Percentiles rank a stretch among this genome's conserved stretches.
Evolutionary conservation across 2,329 filamentous ascomycete genomes (phyloP).

Genomic region (Davidsoniella australis): DNA sequence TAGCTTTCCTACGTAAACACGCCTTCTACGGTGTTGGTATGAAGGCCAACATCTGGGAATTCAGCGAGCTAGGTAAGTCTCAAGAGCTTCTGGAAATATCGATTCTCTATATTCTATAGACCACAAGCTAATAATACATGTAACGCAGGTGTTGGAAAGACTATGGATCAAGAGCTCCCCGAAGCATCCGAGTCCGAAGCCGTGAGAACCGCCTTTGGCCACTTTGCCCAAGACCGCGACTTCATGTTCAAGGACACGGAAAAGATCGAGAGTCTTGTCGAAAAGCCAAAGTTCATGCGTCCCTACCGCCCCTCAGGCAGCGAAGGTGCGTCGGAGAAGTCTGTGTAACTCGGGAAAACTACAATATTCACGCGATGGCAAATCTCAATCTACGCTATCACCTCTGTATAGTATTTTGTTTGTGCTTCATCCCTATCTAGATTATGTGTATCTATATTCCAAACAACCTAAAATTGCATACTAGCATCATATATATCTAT

Average conservation of each 20-base stretch:
- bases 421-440: not conserved
- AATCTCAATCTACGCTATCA: not conserved
- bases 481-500: not conserved
- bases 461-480: not conserved
- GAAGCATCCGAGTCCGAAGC: slow-evolving; percentile 4
- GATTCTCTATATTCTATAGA: not conserved
- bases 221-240: slow-evolving; percentile 12
- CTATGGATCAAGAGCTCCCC: slow-evolving; percentile 10
- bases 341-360: not conserved
- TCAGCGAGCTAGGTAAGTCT: slow-evolving; percentile 44
- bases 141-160: slow-evolving; percentile 10
- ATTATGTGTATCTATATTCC: not conserved
- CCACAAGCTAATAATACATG: not conserved
- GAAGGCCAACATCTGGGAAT: slow-evolving; percentile 96
- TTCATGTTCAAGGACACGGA: slow-evolving; percentile 12
- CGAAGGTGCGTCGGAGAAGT: not conserved
- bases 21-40: slow-evolving; percentile 93
- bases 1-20: slow-evolving; percentile 82
- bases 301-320: slow-evolving; percentile 9
- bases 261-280: slow-evolving; percentile 9
- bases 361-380: not conserved
- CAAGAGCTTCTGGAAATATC: not conserved
- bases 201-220: slow-evolving; percentile 9
- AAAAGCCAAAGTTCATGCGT: slow-evolving; percentile 11
- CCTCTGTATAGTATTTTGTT: slow-evolving; percentile 2